These are phyloP conservation scores for Neurospora hispaniola DNA, from an alignment of 495 filamentous ascomycete species.

Conservation along the genomic window DNA sequence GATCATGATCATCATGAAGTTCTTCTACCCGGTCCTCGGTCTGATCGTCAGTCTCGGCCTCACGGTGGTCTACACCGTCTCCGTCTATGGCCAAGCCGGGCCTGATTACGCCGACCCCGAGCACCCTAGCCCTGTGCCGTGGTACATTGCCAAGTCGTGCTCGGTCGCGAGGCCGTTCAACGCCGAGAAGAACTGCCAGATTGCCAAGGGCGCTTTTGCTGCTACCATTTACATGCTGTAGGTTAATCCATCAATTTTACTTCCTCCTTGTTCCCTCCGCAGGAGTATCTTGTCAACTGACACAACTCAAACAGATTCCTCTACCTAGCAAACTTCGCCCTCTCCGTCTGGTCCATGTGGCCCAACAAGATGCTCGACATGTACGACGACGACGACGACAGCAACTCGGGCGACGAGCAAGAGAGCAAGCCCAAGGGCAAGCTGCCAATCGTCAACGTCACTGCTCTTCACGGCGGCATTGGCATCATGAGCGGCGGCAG, in stretches of 20 bases:
- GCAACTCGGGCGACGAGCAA: constrained; percentile 27
- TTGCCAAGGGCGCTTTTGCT: constrained; percentile 67
- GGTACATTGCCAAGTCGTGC: constrained; percentile 79
- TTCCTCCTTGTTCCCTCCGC: background rate
- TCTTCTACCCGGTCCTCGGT: constrained; percentile 61
- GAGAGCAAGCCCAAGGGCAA: background rate
- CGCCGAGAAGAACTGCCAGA: constrained; percentile 58
- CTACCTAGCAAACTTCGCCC: constrained; percentile 44
- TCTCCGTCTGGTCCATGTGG: constrained; percentile 52
- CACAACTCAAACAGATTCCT: constrained; percentile 30
- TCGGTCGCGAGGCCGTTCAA: constrained; percentile 44
- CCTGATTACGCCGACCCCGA: constrained; percentile 67
- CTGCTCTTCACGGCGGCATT: background rate
- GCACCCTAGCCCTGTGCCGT: constrained; percentile 57
- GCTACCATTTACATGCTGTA: constrained; percentile 63
- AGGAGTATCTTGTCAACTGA: background rate
- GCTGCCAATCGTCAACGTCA: constrained; percentile 4
- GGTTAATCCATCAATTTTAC: constrained; percentile 19
- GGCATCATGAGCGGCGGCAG: constrained; percentile 1
- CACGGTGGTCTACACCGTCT: constrained; percentile 53
- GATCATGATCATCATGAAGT: constrained; percentile 58
- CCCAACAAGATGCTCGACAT: constrained; percentile 37
- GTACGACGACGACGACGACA: constrained; percentile 25
- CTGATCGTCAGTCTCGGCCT: constrained; percentile 47
- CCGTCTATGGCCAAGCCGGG: constrained; percentile 63